Evolutionary conservation across 169 alveolate species (phyloP).

Genomic region (Amoebophrya sp.): DNA sequence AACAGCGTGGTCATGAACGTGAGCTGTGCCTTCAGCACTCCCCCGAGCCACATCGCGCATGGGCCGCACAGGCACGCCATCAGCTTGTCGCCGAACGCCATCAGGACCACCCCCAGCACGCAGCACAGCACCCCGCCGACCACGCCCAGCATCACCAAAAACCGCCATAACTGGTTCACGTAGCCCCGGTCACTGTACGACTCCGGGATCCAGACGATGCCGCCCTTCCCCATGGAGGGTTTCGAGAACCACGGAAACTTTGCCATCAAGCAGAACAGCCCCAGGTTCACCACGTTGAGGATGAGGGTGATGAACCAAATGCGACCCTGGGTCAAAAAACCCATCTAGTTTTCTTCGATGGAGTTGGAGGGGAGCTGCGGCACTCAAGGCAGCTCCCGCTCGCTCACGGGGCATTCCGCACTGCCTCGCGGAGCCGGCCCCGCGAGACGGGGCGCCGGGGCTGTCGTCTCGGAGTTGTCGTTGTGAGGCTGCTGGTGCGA

Average conservation of each 20-base stretch:
- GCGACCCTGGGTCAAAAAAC: background rate
- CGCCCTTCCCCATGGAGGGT: background rate
- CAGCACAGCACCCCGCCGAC: background rate
- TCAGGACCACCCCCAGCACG: background rate
- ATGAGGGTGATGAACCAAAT: background rate
- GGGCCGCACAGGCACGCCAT: too few relatives aligned
- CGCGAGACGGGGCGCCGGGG: too few relatives aligned
- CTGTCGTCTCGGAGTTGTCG: too few relatives aligned
- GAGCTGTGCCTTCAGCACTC: too few relatives aligned
- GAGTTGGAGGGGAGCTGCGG: too few relatives aligned
- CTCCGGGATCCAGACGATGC: background rate
- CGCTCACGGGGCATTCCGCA: too few relatives aligned
- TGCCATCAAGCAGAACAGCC: background rate
- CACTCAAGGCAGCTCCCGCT: too few relatives aligned
- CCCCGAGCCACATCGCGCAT: too few relatives aligned
- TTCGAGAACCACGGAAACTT: background rate
- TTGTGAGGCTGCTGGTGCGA: too few relatives aligned
- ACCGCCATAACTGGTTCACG: background rate
- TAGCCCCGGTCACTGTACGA: background rate
- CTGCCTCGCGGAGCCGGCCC: too few relatives aligned
- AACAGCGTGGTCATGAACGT: background rate
- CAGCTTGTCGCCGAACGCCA: background rate
- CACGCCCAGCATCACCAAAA: background rate
- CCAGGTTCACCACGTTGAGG: background rate
- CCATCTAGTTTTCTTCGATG: too few relatives aligned